phyloP scores from a whole-genome alignment of 768 basidiomycete genomes.

The Lactifluus piperatus region DNA sequence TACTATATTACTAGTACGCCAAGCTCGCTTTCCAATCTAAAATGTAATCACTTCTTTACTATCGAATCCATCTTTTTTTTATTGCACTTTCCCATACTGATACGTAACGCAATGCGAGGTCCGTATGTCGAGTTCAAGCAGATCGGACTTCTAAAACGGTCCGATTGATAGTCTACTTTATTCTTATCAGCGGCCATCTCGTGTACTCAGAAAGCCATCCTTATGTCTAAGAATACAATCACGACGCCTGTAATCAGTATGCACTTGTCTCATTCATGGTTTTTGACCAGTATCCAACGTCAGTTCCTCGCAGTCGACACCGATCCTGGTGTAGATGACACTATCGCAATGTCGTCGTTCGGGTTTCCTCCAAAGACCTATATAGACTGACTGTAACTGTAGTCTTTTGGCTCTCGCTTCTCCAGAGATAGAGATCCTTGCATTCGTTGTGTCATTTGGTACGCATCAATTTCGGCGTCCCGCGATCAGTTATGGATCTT shows the following conservation, averaged over 20 bases:
- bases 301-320: constrained; percentile 56
- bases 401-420: constrained; percentile 74
- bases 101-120: background rate
- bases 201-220: background rate
- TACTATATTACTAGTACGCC: too few relatives aligned
- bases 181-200: background rate
- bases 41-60: background rate
- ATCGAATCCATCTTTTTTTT: too few relatives aligned
- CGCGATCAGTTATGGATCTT: background rate
- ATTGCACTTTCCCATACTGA: too few relatives aligned
- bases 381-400: background rate
- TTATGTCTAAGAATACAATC: background rate
- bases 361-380: background rate
- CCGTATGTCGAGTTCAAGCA: background rate
- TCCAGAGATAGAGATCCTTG: constrained; percentile 74
- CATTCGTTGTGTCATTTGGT: constrained; percentile 73
- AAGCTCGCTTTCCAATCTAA: background rate
- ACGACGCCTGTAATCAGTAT: constrained; percentile 61
- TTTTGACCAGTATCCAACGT: background rate
- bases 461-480: constrained; percentile 20
- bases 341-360: constrained; percentile 62
- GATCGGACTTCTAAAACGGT: background rate
- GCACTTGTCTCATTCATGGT: constrained; percentile 19
- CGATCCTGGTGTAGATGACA: constrained; percentile 82
- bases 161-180: background rate